These are phyloP conservation scores for Yamadazyma trypodendri DNA, from an alignment of 1,139 yeast species.

Conservation along the genomic window DNA sequence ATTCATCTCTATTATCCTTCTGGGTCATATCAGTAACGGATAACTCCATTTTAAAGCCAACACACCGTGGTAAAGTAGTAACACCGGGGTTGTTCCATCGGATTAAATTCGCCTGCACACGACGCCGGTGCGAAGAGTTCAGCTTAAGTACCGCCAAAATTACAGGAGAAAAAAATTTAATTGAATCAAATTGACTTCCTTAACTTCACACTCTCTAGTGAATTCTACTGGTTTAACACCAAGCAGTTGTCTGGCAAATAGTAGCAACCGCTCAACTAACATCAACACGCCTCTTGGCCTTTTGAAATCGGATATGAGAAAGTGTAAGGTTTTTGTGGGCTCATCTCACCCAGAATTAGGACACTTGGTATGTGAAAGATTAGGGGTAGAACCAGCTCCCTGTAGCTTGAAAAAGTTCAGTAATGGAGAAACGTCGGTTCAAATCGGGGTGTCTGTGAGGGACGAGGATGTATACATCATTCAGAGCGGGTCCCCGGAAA, in stretches of 20 bases:
- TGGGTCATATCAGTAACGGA: not conserved
- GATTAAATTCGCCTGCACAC: not conserved
- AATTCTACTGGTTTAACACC: slow-evolving; percentile 2
- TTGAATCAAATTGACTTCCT: slow-evolving; percentile 6
- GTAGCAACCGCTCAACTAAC: not conserved
- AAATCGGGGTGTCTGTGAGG: slow-evolving; percentile 73
- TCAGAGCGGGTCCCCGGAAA: slow-evolving; percentile 85
- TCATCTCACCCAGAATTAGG: slow-evolving; percentile 96
- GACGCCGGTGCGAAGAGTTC: slow-evolving; percentile 2
- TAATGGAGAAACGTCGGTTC: slow-evolving; percentile 84
- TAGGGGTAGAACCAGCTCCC: slow-evolving; percentile 96
- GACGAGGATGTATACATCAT: slow-evolving; percentile 88
- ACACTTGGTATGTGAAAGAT: slow-evolving; percentile 77
- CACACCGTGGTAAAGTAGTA: no score
- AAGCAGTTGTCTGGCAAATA: not conserved
- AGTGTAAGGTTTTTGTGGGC: slow-evolving; percentile 95
- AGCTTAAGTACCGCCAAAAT: not conserved
- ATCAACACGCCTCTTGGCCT: not conserved
- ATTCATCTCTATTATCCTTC: not conserved
- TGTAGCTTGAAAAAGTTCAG: slow-evolving; percentile 88
- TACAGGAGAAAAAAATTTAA: slow-evolving; percentile 4
- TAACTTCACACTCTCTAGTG: slow-evolving; percentile 1
- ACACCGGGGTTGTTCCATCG: slow-evolving; percentile 1
- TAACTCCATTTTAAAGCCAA: not conserved
- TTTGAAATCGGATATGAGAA: slow-evolving; percentile 61